Evolutionary conservation across 1,139 yeast species (phyloP).

Genomic region (Debaryomyces psychrophilus): DNA sequence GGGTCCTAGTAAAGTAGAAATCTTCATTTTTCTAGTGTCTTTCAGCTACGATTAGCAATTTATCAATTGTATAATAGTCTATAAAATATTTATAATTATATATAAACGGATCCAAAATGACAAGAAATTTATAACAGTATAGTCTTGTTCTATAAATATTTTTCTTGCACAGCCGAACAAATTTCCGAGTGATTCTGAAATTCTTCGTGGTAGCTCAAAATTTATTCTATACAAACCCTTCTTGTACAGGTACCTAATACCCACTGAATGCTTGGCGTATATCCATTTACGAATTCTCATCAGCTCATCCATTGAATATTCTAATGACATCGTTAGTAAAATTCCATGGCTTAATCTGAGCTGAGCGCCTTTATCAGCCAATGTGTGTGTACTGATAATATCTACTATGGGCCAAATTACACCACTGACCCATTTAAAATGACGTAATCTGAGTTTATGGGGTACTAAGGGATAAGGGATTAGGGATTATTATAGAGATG

Average conservation of each 20-base stretch:
- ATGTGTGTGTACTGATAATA: no score
- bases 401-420: no score
- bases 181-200: background rate
- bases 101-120: background rate
- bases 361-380: no score
- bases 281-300: background rate
- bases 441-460: no score
- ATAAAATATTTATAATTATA: background rate
- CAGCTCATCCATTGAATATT: no score
- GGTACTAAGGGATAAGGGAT: no score
- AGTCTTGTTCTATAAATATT: slow-evolving; percentile 6
- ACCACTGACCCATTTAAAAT: no score
- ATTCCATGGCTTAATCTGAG: no score
- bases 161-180: slow-evolving; percentile 8
- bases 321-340: no score
- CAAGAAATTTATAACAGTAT: background rate
- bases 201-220: background rate
- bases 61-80: background rate
- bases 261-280: background rate
- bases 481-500: no score
- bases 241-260: background rate
- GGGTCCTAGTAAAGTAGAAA: background rate
- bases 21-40: slow-evolving; percentile 1
- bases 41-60: background rate
- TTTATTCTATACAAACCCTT: background rate